A percentile compares a stretch with the other conserved stretches of the same genome.
phyloP scores from a whole-genome alignment of 495 filamentous ascomycete genomes.

The Xylaria bambusicola region DNA sequence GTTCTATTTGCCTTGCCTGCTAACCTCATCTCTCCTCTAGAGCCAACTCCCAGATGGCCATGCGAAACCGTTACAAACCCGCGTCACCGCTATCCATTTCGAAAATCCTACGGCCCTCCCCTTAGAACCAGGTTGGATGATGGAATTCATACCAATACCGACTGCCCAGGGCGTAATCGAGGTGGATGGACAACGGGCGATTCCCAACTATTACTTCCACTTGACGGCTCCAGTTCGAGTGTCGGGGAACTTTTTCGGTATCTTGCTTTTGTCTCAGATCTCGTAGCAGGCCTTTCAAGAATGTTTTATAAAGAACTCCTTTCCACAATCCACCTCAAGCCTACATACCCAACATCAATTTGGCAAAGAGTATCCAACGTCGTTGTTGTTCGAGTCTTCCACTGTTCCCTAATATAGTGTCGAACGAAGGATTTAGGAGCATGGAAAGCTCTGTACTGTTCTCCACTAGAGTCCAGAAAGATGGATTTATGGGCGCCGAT shows the following conservation, averaged over 20 bases:
- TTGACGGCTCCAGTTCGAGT: background rate
- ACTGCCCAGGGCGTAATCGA: background rate
- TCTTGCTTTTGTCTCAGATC: background rate
- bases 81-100: background rate
- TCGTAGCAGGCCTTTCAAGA: background rate
- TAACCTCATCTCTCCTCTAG: background rate
- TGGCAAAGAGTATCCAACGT: too few relatives aligned
- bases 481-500: background rate
- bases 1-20: background rate
- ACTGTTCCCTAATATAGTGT: background rate
- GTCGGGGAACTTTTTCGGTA: background rate
- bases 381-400: background rate
- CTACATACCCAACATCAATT: too few relatives aligned
- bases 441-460: background rate
- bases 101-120: background rate
- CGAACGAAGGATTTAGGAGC: background rate
- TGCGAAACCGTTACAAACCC: background rate
- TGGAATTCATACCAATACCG: constrained; percentile 1
- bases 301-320: background rate
- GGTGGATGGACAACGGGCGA: background rate
- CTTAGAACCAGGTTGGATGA: background rate
- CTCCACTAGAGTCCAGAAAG: background rate
- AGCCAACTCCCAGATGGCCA: background rate
- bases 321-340: too few relatives aligned
- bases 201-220: background rate